These are phyloP conservation scores for Abrus pulchellus DNA, from an alignment of 306 rosid species.

Conservation along the genomic window DNA sequence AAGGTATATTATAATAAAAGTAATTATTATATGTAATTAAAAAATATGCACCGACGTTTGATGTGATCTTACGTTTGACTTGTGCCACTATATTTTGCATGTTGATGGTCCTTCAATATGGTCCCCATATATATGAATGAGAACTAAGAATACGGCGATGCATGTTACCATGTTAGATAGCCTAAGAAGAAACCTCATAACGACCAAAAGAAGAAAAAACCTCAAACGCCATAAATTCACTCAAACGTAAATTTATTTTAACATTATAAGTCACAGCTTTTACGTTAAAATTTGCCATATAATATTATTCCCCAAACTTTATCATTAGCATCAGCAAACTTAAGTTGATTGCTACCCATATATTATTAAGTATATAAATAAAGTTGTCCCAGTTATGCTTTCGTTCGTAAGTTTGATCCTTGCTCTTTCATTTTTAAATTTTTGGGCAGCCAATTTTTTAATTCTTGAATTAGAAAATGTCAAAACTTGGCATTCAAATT, in stretches of 20 bases:
- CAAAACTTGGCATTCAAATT: constrained; percentile 31
- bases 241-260: no score
- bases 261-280: no score
- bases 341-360: constrained; percentile 39
- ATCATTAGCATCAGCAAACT: constrained; percentile 41
- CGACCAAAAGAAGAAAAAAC: neutral
- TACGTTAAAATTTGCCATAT: neutral
- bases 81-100: neutral
- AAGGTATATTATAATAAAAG: neutral
- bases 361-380: constrained; percentile 13
- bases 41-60: constrained; percentile 18
- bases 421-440: neutral
- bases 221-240: neutral
- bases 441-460: neutral
- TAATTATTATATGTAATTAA: neutral
- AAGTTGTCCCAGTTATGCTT: constrained; percentile 3
- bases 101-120: neutral
- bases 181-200: constrained; percentile 40
- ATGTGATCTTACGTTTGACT: constrained; percentile 43
- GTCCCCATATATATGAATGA: constrained; percentile 12
- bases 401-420: neutral
- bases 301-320: constrained; percentile 25
- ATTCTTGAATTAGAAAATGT: constrained; percentile 29
- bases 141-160: constrained; percentile 32
- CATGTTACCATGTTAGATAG: constrained; percentile 35